Conservation (phyloP, 495 filamentous ascomycete species). For the Hypoxylon rickii region DNA sequence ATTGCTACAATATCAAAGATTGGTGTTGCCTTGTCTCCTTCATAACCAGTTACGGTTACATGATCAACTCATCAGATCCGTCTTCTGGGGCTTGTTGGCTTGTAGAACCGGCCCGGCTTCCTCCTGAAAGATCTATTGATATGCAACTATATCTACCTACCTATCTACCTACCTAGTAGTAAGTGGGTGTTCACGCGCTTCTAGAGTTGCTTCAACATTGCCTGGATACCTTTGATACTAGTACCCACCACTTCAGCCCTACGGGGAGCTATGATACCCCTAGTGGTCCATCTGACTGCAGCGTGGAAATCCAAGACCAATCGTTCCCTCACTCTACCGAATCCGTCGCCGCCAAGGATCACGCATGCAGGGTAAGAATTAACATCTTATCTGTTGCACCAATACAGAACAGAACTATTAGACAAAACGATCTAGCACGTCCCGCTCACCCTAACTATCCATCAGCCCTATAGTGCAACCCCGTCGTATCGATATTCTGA, state of each 20-base stretch:
- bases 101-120: slow-evolving; percentile 27
- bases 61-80: not conserved
- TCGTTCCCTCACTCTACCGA: slow-evolving; percentile 22
- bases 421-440: slow-evolving; percentile 3
- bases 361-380: slow-evolving; percentile 23
- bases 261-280: slow-evolving; percentile 25
- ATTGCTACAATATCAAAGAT: not conserved
- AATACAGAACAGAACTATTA: too few species aligned
- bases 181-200: too few species aligned
- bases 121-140: too few species aligned
- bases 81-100: not conserved
- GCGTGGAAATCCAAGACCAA: slow-evolving; percentile 22
- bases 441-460: slow-evolving; percentile 10
- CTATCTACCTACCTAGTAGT: too few species aligned
- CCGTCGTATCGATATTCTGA: slow-evolving; percentile 13
- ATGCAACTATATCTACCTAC: too few species aligned
- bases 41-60: too few species aligned
- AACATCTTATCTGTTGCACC: slow-evolving; percentile 16
- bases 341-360: slow-evolving; percentile 18
- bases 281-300: slow-evolving; percentile 31
- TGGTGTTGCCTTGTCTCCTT: not conserved
- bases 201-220: not conserved
- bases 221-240: slow-evolving; percentile 18
- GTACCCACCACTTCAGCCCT: slow-evolving; percentile 43
- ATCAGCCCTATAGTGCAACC: slow-evolving; percentile 37